Conservation (phyloP, 768 basidiomycete genomes). For the Cytidiella melzeri region DNA sequence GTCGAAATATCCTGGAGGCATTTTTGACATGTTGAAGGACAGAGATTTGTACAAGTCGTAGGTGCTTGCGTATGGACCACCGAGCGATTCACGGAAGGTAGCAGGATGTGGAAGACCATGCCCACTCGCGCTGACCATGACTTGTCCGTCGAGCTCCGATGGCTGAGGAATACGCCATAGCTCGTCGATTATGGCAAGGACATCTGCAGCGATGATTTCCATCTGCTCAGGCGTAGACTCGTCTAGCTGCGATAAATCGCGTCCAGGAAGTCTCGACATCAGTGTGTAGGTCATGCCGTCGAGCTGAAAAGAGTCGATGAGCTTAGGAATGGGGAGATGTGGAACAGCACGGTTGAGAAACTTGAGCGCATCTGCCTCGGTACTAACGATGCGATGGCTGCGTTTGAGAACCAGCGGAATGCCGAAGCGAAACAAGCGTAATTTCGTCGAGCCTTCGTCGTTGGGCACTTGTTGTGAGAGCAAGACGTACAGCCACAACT, state of each 20-base stretch:
- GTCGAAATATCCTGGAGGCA: neutral
- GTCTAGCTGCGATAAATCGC: conserved; percentile 1
- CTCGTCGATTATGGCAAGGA: conserved; percentile 10
- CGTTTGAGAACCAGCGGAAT: conserved; percentile 19
- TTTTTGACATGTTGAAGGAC: neutral
- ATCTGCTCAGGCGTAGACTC: conserved; percentile 6
- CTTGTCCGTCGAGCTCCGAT: conserved; percentile 8
- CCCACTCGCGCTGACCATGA: conserved; percentile 22
- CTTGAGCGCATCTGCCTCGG: conserved; percentile 18
- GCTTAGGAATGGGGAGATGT: conserved; percentile 19
- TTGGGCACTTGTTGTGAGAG: neutral
- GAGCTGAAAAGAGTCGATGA: conserved; percentile 16
- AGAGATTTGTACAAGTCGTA: conserved; percentile 15
- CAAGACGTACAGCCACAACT: neutral
- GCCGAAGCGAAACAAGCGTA: conserved; percentile 12
- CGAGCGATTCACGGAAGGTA: conserved; percentile 9
- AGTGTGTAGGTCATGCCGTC: conserved; percentile 16
- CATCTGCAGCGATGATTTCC: neutral
- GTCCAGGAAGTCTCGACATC: conserved; percentile 20
- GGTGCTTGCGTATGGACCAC: conserved; percentile 16
- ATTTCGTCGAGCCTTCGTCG: neutral
- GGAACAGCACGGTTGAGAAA: conserved; percentile 16
- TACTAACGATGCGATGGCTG: conserved; percentile 12
- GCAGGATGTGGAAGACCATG: conserved; percentile 20
- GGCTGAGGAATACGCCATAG: conserved; percentile 20